Conservation (phyloP, 2,329 filamentous ascomycete species). For the Diaporthe citriasiana region DNA sequence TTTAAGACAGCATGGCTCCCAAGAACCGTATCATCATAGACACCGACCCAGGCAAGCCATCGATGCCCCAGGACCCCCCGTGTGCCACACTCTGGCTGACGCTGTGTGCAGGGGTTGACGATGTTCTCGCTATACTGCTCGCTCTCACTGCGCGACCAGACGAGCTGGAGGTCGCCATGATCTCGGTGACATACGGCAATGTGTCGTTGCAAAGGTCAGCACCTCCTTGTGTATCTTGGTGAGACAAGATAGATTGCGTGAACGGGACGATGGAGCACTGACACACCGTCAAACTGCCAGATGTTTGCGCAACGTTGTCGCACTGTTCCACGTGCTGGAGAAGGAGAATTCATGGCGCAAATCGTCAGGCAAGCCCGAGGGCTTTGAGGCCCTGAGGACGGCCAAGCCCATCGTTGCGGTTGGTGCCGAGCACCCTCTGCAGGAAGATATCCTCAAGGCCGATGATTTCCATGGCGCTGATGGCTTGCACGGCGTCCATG, state of each 20-base stretch:
- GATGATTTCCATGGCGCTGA: constrained; percentile 90
- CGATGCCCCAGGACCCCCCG: background rate
- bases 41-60: constrained; percentile 82
- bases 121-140: constrained; percentile 88
- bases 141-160: constrained; percentile 85
- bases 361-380: constrained; percentile 73
- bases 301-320: constrained; percentile 89
- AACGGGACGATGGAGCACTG: constrained; percentile 2
- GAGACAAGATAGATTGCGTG: constrained; percentile 31
- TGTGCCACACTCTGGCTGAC: constrained; percentile 35
- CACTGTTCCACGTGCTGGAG: constrained; percentile 91
- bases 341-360: constrained; percentile 89
- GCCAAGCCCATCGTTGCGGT: constrained; percentile 88
- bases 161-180: constrained; percentile 86
- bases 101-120: constrained; percentile 79
- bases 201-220: constrained; percentile 84
- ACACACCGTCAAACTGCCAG: constrained; percentile 57
- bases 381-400: constrained; percentile 79
- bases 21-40: constrained; percentile 91
- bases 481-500: constrained; percentile 82
- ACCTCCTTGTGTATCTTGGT: constrained; percentile 1
- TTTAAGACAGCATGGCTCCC: constrained; percentile 67
- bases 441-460: constrained; percentile 83
- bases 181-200: constrained; percentile 95
- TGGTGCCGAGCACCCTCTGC: constrained; percentile 87